Conservation (phyloP, 768 basidiomycete species). For the Leccinum obscurum region DNA sequence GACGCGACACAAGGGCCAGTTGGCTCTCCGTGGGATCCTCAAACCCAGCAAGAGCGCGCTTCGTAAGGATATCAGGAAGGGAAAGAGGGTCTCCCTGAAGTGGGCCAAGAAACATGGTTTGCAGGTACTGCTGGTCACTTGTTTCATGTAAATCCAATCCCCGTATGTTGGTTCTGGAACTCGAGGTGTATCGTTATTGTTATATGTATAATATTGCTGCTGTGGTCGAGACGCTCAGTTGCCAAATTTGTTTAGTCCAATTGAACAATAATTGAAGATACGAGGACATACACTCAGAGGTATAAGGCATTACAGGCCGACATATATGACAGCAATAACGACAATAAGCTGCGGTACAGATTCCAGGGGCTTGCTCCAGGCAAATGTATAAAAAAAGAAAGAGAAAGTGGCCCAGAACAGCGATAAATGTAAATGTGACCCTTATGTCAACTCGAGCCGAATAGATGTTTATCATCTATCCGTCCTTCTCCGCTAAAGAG, state of each 20-base stretch:
- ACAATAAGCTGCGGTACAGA: not conserved
- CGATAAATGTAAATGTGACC: not conserved
- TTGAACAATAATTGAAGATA: conserved; percentile 3
- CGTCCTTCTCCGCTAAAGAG: not conserved
- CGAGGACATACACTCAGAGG: conserved; percentile 13
- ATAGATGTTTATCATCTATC: conserved; percentile 2
- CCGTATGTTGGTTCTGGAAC: not conserved
- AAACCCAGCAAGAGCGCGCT: conserved; percentile 62
- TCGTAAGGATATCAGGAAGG: conserved; percentile 57
- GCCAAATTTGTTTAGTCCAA: not conserved
- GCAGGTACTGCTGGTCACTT: conserved; percentile 61
- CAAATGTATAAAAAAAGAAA: conserved; percentile 4
- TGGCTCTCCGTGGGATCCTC: conserved; percentile 59
- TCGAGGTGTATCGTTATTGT: not conserved
- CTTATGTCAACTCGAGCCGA: not conserved
- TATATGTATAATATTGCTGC: not conserved
- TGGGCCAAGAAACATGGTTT: conserved; percentile 67
- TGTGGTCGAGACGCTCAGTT: not conserved
- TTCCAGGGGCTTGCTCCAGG: conserved; percentile 8
- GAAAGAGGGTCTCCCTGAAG: conserved; percentile 44
- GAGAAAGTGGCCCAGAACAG: not conserved
- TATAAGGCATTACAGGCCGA: conserved; percentile 24
- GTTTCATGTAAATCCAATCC: conserved; percentile 34
- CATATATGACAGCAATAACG: conserved; percentile 2
- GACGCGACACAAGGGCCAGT: conserved; percentile 60